Base-by-base conservation (phyloP, 2,329 filamentous ascomycete species). In the Fusarium cicatricum region DNA sequence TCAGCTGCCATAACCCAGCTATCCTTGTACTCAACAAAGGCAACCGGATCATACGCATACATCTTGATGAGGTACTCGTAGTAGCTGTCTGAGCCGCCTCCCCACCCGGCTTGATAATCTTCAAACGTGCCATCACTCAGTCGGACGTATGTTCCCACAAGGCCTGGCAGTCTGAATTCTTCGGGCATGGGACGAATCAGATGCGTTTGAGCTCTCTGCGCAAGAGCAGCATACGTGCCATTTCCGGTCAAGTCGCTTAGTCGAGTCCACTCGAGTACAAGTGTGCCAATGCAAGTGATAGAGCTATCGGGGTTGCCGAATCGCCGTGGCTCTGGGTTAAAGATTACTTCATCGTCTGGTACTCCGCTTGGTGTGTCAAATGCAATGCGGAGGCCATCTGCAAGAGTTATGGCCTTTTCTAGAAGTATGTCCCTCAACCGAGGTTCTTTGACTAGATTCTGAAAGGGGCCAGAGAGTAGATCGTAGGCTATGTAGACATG, bases 61-160 rank as follows among this genome's bases (percentile, higher is more conserved):
- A 65, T 65, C 52, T 65, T 65, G 38, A 65, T 62, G 2, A 65
- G 58, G 10, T 65, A 65, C 23, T 65, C 61, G 11, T 65, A 65
- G 29, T 65, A 65, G 1, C 62, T 65, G 17, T 65, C 62, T 0
- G 62, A 65, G 1, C 62, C 62, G 10, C 58, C 62, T 1, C 61
- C 62, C 62, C 62, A 65, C 0, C 62, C 62, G 0, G 58, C 61
- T 3, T 65, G 62, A 2, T 65, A 65, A 3, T 65, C 62, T 0
- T 23, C 59, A 17, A 65, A 65, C 2, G 46, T 12, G 1, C 62
- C 62, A 12, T 51, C 33, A 0, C 15, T 33, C 2, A 65, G 48
- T 5, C 32, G 40, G 1, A 56, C 62, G 1, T 65, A 65, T 0
- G 62, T 63, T 0, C 62, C 62, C 0, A 65, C 46, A 0, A 65